Evolutionary conservation across 2,329 filamentous ascomycete genomes (phyloP).

Genomic region (Aspergillus sp.): DNA sequence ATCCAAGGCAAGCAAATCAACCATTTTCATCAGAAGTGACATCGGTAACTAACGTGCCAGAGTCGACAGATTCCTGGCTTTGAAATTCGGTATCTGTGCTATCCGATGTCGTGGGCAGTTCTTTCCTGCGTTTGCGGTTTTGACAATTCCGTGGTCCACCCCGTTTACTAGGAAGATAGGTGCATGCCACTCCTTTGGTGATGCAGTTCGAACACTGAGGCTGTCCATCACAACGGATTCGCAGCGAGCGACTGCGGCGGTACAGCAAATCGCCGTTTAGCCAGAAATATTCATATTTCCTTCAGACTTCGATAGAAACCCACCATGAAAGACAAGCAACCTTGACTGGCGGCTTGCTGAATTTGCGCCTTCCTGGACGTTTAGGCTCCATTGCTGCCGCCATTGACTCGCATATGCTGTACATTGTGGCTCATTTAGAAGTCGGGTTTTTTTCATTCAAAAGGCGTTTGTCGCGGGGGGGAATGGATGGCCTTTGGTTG

Average conservation of each 20-base stretch:
- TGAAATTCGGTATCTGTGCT: too few relatives aligned
- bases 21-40: too few relatives aligned
- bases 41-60: too few relatives aligned
- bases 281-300: too few relatives aligned
- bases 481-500: too few relatives aligned
- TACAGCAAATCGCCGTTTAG: too few relatives aligned
- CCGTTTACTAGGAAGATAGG: conserved; percentile 21
- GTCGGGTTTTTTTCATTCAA: too few relatives aligned
- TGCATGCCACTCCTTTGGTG: conserved; percentile 21
- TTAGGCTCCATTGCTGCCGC: background rate
- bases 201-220: conserved; percentile 34
- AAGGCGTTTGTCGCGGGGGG: too few relatives aligned
- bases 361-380: background rate
- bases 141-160: conserved; percentile 13
- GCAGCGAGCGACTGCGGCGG: conserved; percentile 37
- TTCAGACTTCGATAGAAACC: conserved; percentile 11
- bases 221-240: conserved; percentile 46
- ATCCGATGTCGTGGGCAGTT: too few relatives aligned
- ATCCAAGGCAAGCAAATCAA: too few relatives aligned
- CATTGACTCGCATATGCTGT: background rate
- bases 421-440: too few relatives aligned
- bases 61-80: too few relatives aligned
- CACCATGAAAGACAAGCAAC: conserved; percentile 50
- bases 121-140: background rate
- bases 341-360: conserved; percentile 43